Base-by-base conservation (phyloP, 163 green algal species). In the Chlamydomonas reinhardtii region DNA sequence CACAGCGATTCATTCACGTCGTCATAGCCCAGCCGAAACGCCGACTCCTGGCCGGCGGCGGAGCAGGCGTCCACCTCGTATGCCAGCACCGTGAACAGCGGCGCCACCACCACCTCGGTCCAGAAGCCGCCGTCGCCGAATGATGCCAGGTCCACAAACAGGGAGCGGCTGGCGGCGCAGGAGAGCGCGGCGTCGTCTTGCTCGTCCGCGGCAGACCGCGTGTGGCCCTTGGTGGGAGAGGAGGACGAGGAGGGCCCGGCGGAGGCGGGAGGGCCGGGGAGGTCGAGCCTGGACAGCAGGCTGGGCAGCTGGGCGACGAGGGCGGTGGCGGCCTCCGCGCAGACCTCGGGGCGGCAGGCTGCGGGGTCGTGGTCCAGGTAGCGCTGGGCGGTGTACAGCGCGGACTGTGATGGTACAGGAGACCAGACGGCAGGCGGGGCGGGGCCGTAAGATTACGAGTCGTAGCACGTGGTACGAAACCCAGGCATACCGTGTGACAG, bases 1-100 rank as follows among this genome's bases (percentile, higher is more conserved):
- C 74, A 84, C 75, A 91, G 74, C 31, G 83, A 92, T 87, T 96
- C 94, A 54, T 96, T 96, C 32, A 93, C 81, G 76, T 96, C 94
- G 73, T 94, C 90, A 68, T 96, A 96, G 15, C 91, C 91, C 39
- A 95, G 77, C 27, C 94, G 79, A 37, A 82, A 76, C 0, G 89
- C 88, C 65, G 94, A 89, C 74, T 95, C 91, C 73, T 87, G 37
- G 0, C 85, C 89, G n/a, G 73, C 64, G 16, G 56, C 81, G 16
- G 86, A 86, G 80, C 91, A 85, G 61, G 82, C 77, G 52, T 93
- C 92, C 73, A 96, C 83, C 83, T 95, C 77, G 34, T 89, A 52
- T 14, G n/a, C 48, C 48, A 65, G 12, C 48, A 61, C 48, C 17
- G 73, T 48, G 73, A 89, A 92, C 25, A 89, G 74, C 32, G 80